Evolutionary conservation across 169 alveolate species (phyloP).

Genomic region (Plasmodium inui): DNA sequence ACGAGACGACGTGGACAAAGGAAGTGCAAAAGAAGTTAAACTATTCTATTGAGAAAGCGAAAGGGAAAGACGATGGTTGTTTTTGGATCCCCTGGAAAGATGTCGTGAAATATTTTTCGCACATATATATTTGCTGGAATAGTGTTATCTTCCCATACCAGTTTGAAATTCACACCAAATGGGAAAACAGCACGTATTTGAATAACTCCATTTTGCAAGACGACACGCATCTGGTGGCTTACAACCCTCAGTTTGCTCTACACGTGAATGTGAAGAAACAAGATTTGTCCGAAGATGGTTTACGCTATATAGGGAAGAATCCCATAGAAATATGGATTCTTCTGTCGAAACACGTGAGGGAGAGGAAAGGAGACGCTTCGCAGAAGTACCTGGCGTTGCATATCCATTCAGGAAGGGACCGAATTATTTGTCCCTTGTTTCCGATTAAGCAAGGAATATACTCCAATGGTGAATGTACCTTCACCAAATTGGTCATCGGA

Average conservation of each 20-base stretch:
- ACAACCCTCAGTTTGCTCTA: slow-evolving; percentile 87
- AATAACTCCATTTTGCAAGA: slow-evolving; percentile 83
- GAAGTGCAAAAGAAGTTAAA: slow-evolving; percentile 74
- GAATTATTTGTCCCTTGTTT: slow-evolving; percentile 83
- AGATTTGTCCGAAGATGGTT: slow-evolving; percentile 64
- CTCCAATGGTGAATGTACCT: slow-evolving; percentile 87
- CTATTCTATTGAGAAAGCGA: slow-evolving; percentile 68
- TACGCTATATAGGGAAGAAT: slow-evolving; percentile 60
- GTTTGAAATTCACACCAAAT: slow-evolving; percentile 81
- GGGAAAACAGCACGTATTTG: slow-evolving; percentile 81
- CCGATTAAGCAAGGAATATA: slow-evolving; percentile 88
- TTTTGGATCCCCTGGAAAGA: slow-evolving; percentile 93
- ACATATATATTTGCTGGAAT: slow-evolving; percentile 91
- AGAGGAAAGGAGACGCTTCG: slow-evolving; percentile 76
- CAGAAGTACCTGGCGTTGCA: slow-evolving; percentile 86
- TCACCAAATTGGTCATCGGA: slow-evolving; percentile 79
- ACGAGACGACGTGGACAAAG: slow-evolving; percentile 79
- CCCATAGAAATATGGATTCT: slow-evolving; percentile 84
- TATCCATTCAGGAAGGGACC: slow-evolving; percentile 77
- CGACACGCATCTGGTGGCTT: slow-evolving; percentile 87
- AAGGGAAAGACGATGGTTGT: slow-evolving; percentile 85
- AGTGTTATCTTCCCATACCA: slow-evolving; percentile 82
- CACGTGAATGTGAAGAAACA: slow-evolving; percentile 52
- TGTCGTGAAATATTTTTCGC: slow-evolving; percentile 90
- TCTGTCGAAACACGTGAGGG: slow-evolving; percentile 81